phyloP scores from a whole-genome alignment of 179 eudicot species.

The Camellia oleifera region DNA sequence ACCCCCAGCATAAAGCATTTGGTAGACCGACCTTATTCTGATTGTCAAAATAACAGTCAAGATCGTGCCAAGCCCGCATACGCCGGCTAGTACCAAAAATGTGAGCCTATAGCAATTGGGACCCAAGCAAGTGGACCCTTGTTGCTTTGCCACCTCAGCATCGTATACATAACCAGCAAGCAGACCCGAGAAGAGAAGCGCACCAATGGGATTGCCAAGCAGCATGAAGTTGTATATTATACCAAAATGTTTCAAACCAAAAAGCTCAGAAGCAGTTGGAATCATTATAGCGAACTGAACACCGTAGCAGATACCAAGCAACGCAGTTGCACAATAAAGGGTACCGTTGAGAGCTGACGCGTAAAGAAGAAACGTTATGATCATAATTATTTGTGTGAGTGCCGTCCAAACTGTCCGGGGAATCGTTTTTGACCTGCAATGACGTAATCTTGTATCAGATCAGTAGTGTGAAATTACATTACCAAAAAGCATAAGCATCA shows the following conservation, averaged over 20 bases:
- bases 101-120: slow-evolving; percentile 65
- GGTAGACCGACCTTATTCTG: slow-evolving; percentile 65
- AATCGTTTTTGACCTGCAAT: slow-evolving; percentile 48
- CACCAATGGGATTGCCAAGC: slow-evolving; percentile 72
- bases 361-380: slow-evolving; percentile 51
- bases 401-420: slow-evolving; percentile 80
- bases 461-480: neutral
- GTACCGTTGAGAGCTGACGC: slow-evolving; percentile 56
- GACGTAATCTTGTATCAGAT: neutral
- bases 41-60: slow-evolving; percentile 51
- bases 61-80: slow-evolving; percentile 61
- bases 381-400: slow-evolving; percentile 53
- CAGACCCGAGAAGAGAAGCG: slow-evolving; percentile 62
- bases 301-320: slow-evolving; percentile 71
- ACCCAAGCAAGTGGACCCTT: slow-evolving; percentile 57
- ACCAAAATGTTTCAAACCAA: slow-evolving; percentile 72
- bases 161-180: slow-evolving; percentile 75
- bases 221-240: slow-evolving; percentile 68
- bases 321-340: slow-evolving; percentile 55
- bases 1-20: slow-evolving; percentile 67
- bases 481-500: neutral
- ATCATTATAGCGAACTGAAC: slow-evolving; percentile 74
- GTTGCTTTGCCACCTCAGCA: slow-evolving; percentile 60
- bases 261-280: slow-evolving; percentile 72
- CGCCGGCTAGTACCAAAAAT: slow-evolving; percentile 55